Base-by-base conservation (phyloP, 148 eudicot species). In the Diospyros kaki region DNA sequence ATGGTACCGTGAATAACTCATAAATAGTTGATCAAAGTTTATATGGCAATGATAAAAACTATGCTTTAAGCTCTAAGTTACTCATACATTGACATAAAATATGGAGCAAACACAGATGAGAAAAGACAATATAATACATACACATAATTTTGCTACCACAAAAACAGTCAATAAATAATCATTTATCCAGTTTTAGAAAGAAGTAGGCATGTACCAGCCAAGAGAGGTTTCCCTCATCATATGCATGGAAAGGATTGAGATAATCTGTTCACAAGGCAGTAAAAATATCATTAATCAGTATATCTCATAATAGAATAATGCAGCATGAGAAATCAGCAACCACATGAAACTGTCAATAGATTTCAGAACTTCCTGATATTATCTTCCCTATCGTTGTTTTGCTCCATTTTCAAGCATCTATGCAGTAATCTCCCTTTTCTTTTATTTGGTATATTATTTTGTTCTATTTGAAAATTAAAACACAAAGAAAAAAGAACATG, bases 211-310 rank as follows among this genome's bases (percentile, higher is more conserved):
- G 82, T 88, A 94, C 98, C 93, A 92, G 98, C 98, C 98, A 94
- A 73, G 98, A 94, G 28, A 94, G 97, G 79, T 94, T 94, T 69
- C 98, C 98, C 79, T 92, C 97, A 72, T 94, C 98, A 73, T 94
- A 94, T 58, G 98, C 98, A 86, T 94, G 98, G 87, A 94, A 94
- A 61, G 98, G 92, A 83, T 94, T 94, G 66, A 94, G 89, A 83
- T 94, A 94, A 86, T 94, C 98, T 94, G 95, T 73, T 41, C 50
- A 78, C 4, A 40, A 64, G 14, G 39, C 58, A 78, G 60, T 9
- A 17, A 78, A 72, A 46, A 68, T 76, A 45, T 62, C 2, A 51
- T 58, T 66, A 54, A 73, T 59, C 68, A 78, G 41, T 46, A 61
- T 60, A 9, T 61, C 42, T 53, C 15, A 9, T 38, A 42, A 75